phyloP scores from a whole-genome alignment of 305 asterid genomes.

The Fraxinus nigra region DNA sequence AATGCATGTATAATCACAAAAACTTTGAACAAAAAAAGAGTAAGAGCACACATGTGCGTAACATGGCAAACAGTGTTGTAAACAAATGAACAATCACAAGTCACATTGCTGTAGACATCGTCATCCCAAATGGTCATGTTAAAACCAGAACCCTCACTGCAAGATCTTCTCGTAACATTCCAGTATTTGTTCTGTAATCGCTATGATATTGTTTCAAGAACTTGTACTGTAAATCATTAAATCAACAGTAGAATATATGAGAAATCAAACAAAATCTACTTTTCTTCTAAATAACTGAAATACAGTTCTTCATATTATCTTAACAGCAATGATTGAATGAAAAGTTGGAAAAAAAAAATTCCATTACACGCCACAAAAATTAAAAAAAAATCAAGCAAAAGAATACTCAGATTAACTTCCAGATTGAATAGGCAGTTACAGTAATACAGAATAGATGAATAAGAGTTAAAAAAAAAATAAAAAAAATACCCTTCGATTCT shows the following conservation, averaged over 20 bases:
- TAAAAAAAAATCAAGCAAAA: background rate
- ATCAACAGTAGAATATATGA: background rate
- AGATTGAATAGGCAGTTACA: background rate
- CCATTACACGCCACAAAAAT: background rate
- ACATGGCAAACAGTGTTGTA: slow-evolving; percentile 62
- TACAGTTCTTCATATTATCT: background rate
- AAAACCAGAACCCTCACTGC: slow-evolving; percentile 38
- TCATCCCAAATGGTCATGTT: slow-evolving; percentile 26
- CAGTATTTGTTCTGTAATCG: slow-evolving; percentile 52
- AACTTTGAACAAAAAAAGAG: background rate
- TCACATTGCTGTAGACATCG: slow-evolving; percentile 30
- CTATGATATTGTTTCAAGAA: slow-evolving; percentile 53
- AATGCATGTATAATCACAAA: background rate
- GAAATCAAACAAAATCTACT: background rate
- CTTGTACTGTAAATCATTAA: slow-evolving; percentile 42
- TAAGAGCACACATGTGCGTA: slow-evolving; percentile 54
- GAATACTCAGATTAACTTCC: slow-evolving; percentile 5
- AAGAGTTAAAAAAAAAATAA: background rate
- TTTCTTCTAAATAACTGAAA: background rate
- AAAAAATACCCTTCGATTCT: background rate
- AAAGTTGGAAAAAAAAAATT: background rate
- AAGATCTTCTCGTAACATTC: slow-evolving; percentile 48
- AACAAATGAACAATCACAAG: slow-evolving; percentile 60
- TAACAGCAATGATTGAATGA: background rate
- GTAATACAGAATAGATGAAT: background rate